phyloP scores from a whole-genome alignment of 1,139 yeast genomes.

The Debaryomycetaceae sp. region DNA sequence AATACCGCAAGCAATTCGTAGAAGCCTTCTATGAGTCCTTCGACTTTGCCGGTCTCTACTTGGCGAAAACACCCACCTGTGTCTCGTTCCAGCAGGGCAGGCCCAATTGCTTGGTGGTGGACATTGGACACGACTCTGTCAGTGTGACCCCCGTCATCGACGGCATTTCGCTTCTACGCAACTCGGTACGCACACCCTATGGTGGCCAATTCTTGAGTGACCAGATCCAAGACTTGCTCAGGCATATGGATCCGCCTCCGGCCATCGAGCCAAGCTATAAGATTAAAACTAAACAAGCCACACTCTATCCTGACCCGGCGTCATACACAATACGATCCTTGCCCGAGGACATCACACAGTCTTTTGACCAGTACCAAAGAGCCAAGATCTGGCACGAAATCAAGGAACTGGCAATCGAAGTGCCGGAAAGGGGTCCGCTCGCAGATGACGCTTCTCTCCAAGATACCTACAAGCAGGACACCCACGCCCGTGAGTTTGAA shows the following conservation, averaged over 20 bases:
- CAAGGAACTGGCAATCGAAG: slow-evolving; percentile 55
- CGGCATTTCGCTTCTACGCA: slow-evolving; percentile 74
- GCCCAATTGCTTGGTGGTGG: slow-evolving; percentile 88
- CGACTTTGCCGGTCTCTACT: slow-evolving; percentile 75
- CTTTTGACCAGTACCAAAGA: slow-evolving; percentile 26
- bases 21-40: slow-evolving; percentile 67
- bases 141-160: slow-evolving; percentile 91
- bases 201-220: slow-evolving; percentile 50
- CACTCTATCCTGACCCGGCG: slow-evolving; percentile 22
- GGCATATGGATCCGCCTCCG: slow-evolving; percentile 15
- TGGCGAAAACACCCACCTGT: slow-evolving; percentile 82
- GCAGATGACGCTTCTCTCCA: slow-evolving; percentile 8
- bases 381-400: slow-evolving; percentile 42
- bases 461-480: slow-evolving; percentile 21
- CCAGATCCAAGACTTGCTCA: slow-evolving; percentile 24
- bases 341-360: slow-evolving; percentile 22
- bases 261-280: slow-evolving; percentile 10
- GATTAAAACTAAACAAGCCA: slow-evolving; percentile 14
- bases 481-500: slow-evolving; percentile 53
- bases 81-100: slow-evolving; percentile 89
- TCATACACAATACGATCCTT: slow-evolving; percentile 20
- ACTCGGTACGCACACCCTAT: slow-evolving; percentile 56
- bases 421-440: slow-evolving; percentile 25
- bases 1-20: slow-evolving; percentile 60
- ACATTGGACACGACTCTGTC: slow-evolving; percentile 75